Conservation (phyloP, 345 rosid species). For the Bretschneidera sinensis region DNA sequence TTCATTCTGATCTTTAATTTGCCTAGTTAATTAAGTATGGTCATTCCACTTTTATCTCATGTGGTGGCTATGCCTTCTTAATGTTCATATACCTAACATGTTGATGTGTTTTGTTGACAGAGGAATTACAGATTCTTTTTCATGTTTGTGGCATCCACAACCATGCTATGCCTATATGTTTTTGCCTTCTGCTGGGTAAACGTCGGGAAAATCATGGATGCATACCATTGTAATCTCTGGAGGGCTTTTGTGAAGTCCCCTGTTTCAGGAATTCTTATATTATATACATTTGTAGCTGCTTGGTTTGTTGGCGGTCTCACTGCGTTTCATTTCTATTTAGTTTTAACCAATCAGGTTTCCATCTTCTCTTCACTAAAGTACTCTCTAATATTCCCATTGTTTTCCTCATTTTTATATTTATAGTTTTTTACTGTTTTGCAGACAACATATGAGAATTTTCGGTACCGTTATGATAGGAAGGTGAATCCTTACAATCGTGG, state of each 20-base stretch:
- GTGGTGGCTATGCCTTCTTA: background rate
- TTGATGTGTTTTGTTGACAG: slow-evolving; percentile 37
- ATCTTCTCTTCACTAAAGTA: background rate
- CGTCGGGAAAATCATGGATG: slow-evolving; percentile 54
- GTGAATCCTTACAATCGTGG: slow-evolving; percentile 66
- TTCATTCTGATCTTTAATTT: background rate
- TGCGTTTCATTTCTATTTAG: slow-evolving; percentile 76
- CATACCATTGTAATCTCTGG: slow-evolving; percentile 45
- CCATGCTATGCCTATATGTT: slow-evolving; percentile 76
- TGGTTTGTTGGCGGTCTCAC: slow-evolving; percentile 98
- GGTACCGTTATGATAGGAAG: slow-evolving; percentile 64
- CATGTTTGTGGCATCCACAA: slow-evolving; percentile 90
- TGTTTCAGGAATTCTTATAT: slow-evolving; percentile 65
- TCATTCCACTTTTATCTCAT: slow-evolving; percentile 4
- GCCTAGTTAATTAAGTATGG: slow-evolving; percentile 1
- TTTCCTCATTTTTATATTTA: background rate
- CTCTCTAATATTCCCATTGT: slow-evolving; percentile 6
- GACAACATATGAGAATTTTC: slow-evolving; percentile 90
- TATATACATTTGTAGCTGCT: slow-evolving; percentile 59
- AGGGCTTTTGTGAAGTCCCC: slow-evolving; percentile 66
- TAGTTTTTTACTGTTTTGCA: slow-evolving; percentile 27
- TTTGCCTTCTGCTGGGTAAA: slow-evolving; percentile 74
- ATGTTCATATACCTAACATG: slow-evolving; percentile 14
- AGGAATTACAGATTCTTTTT: slow-evolving; percentile 93
- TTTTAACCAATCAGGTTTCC: slow-evolving; percentile 71